Conservation (phyloP, 805 yeast genomes). For the Candida rishiriensis region DNA sequence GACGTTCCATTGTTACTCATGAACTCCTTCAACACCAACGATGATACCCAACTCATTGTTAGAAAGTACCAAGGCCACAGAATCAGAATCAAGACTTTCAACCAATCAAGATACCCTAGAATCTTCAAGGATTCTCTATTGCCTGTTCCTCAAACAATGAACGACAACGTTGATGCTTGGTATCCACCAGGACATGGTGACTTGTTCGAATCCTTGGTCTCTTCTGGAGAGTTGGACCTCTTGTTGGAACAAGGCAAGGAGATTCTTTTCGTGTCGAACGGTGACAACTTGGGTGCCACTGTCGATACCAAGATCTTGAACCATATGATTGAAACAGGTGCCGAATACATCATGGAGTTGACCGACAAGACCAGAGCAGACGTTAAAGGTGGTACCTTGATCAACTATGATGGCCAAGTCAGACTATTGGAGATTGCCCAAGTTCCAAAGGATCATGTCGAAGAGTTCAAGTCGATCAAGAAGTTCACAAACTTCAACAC, state of each 20-base stretch:
- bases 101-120: slow-evolving; percentile 97
- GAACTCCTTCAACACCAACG: slow-evolving; percentile 98
- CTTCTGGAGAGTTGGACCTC: slow-evolving; percentile 88
- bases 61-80: slow-evolving; percentile 96
- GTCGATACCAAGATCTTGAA: slow-evolving; percentile 86
- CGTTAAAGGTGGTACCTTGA: slow-evolving; percentile 98
- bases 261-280: slow-evolving; percentile 90
- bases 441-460: slow-evolving; percentile 97
- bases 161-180: slow-evolving; percentile 83
- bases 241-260: slow-evolving; percentile 92
- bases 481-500: slow-evolving; percentile 98
- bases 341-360: slow-evolving; percentile 97
- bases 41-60: slow-evolving; percentile 90
- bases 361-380: slow-evolving; percentile 99
- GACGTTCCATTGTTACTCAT: slow-evolving; percentile 94
- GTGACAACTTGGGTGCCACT: slow-evolving; percentile 98
- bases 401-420: slow-evolving; percentile 91
- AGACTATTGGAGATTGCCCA: slow-evolving; percentile 95
- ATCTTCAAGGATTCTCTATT: slow-evolving; percentile 91
- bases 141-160: slow-evolving; percentile 80
- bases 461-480: slow-evolving; percentile 96
- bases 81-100: slow-evolving; percentile 90
- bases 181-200: slow-evolving; percentile 99
- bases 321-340: slow-evolving; percentile 87
- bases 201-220: slow-evolving; percentile 81